phyloP scores from a whole-genome alignment of 2,329 filamentous ascomycete species.

The Mycogone perniciosa region DNA sequence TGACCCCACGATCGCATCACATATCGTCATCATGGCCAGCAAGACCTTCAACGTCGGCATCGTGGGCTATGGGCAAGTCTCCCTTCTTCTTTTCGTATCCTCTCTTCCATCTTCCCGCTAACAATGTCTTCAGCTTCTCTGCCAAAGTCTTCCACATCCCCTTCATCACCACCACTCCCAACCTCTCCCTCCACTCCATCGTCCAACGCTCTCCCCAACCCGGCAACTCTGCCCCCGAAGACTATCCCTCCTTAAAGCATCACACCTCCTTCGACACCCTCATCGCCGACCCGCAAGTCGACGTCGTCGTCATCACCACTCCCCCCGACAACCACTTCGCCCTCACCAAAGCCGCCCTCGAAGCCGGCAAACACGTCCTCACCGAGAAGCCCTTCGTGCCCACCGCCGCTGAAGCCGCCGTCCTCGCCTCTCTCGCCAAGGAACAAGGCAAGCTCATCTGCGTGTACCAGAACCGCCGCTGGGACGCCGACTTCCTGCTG shows the following conservation, averaged over 20 bases:
- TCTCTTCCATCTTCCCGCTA: constrained; percentile 5
- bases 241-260: constrained; percentile 59
- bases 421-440: constrained; percentile 52
- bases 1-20: too few relatives aligned
- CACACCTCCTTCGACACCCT: constrained; percentile 57
- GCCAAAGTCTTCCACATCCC: constrained; percentile 84
- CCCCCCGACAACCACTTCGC: constrained; percentile 65
- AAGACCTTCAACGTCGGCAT: constrained; percentile 45
- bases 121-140: constrained; percentile 34
- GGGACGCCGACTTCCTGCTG: constrained; percentile 71
- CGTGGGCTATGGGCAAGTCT: constrained; percentile 44
- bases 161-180: constrained; percentile 58
- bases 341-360: constrained; percentile 57
- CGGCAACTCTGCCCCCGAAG: constrained; percentile 59
- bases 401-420: constrained; percentile 58
- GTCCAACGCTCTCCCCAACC: constrained; percentile 65
- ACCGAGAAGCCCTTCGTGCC: constrained; percentile 82
- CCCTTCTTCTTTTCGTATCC: not conserved
- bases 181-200: constrained; percentile 64
- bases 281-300: constrained; percentile 57
- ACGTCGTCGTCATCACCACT: constrained; percentile 66
- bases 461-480: constrained; percentile 73
- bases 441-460: constrained; percentile 48
- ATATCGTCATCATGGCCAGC: constrained; percentile 22
- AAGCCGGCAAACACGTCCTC: constrained; percentile 69